Evolutionary conservation across 148 eudicot species (phyloP), one percentile per base, ranked within the genome.

Genomic region (Rhododendron griersonianum): DNA sequence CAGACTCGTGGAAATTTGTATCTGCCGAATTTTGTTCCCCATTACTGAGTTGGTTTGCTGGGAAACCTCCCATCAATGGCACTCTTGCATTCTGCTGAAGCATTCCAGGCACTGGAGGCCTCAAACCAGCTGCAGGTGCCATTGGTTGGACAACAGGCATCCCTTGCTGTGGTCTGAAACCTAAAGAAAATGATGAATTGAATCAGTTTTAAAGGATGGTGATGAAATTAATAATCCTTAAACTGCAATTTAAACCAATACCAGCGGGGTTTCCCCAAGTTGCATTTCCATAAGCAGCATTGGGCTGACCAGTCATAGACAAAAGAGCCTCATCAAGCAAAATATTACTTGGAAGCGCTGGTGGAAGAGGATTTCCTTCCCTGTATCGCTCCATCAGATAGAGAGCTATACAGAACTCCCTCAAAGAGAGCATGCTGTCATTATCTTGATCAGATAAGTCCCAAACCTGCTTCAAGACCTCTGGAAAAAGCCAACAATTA

Each of bases 341-440:
- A 86, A 97, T 84, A 82, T 90, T 92, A 84, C 92, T 92, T 76
- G 99, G 99, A 79, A 97, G 95, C 18, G 95, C 76, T 83, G 95
- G 88, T 84, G 99, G 99, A 90, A 97, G 98, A 41, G 92, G 80
- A 48, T 91, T 93, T 84, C 99, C 99, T 91, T 97, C 99, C 89
- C 99, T 92, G 88, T 89, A 94, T 61, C 95, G 93, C 86, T 97
- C 99, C 99, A 97, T 97, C 86, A 95, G 85, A 90, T 95, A 97
- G 16, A 97, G 96, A 84, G 99, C 95, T 85, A 95, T 79, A 77
- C 99, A 97, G 78, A 97, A 97, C 85, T 97, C 99, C 90, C 96
- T 94, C 91, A 97, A 87, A 87, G 98, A 94, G 85, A 97, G 98
- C 99, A 97, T 97, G 93, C 99, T 95, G 82, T 97, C 99, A 87